Evolutionary conservation across 352 stramenopile genomes (phyloP), one percentile per base, ranked within the genome.

Genomic region (Phytophthora multivora): DNA sequence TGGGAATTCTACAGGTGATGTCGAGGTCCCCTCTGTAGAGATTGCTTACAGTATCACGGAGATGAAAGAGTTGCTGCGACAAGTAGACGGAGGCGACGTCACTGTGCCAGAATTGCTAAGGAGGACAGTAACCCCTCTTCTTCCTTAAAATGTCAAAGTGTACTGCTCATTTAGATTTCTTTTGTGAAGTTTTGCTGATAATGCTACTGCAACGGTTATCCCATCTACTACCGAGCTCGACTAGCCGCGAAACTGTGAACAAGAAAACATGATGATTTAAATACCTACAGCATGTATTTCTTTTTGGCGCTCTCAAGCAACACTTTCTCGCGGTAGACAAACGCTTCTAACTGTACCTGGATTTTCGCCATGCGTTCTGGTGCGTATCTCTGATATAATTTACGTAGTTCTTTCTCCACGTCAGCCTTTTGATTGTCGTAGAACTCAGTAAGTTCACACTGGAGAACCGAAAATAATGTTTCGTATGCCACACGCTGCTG

Each of bases 311-410:
- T 56, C 6, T 57, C 59, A 0, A 91, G 56, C 13, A 93, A 51
- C 12, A 75, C 6, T 0, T 51, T 26, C 51, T 91, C 82, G 15
- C 68, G 69, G 28, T 68, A 89, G 19, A 75, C 74, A 57, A 83
- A 89, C 3, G 80, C 72, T 1, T 69, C 39, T 36, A 93, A 54
- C 51, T 90, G 80, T 7, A n/a, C 23, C 4, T 59, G 36, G 6
- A 90, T 69, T 49, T 93, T 91, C 1, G 41, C 25, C 9, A 90
- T 10, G 0, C 79, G 70, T 4, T 93, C 84, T 1, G 84, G 80
- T 5, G 82, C 81, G 23, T 70, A 66, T 10, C 59, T 28, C 3
- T 71, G 53, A 41, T 90, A 93, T 8, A 91, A 61, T 3, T 41
- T 36, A 15, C 59, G 42, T 6, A 93, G 49, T 5, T 81, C 60